Base-by-base conservation (phyloP, 768 basidiomycete species). In the Termitomyces sp. region DNA sequence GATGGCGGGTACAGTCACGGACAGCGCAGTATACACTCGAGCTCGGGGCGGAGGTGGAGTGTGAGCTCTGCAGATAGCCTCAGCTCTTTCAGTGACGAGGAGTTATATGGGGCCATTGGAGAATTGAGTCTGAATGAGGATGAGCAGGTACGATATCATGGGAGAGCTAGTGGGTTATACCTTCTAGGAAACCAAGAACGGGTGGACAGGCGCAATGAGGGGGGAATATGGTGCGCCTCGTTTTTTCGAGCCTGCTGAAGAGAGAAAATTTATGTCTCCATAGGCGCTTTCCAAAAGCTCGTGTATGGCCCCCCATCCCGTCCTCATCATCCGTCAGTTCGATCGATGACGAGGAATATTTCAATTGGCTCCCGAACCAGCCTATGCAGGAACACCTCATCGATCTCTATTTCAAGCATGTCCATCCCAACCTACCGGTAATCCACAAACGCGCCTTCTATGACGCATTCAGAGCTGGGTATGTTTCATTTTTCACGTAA, bases 121-220 rank as follows among this genome's bases (percentile, higher is more conserved):
- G 92, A 94, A 71, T 75, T 95, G 58, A 90, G 88, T 61, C 65
- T 95, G 63, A 93, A 95, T 64, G 93, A 95, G 73, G 89, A 94
- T 54, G 81, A 84, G 56, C 85, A 94, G 68, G 84, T 95, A 13
- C 76, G 93, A 37, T 94, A 87, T 69, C 93, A 95, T 65, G 92
- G 92, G 29, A 90, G 91, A 69, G 87, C 83, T 4, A 90, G 88
- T 58, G 91, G 92, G 2, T 70, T 94, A 60, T 85, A 94, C 69
- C 75, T 94, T 56, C 71, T 93, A 42, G 84, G 83, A 16, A 74
- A 74, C 62, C 81, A 81, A 58, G 82, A 84, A 50, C 77, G 85
- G 44, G 68, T 77, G 53, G 88, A 89, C 65, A 75, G 78, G 41
- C 76, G 88, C 64, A 88, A 86, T 61, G 86, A 88, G 62, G 87